These are phyloP conservation scores for Trichoderma lentiforme DNA, from an alignment of 2,329 filamentous ascomycete species.

Conservation along the genomic window DNA sequence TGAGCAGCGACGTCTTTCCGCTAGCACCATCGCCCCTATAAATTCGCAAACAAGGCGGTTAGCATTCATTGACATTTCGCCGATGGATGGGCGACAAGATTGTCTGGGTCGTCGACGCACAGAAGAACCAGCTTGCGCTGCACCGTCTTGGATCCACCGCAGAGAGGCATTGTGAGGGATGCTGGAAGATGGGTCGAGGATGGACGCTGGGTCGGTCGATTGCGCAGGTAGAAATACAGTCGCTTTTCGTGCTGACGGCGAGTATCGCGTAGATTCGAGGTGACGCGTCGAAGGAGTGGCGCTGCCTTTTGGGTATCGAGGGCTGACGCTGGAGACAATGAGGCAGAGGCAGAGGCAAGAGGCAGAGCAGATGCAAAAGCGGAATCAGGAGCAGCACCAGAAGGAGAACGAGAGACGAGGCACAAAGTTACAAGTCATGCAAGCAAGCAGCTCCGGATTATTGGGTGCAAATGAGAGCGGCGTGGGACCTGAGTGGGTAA, in stretches of 20 bases:
- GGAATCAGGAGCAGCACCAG: conserved; percentile 3
- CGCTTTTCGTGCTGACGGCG: neutral
- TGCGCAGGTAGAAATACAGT: neutral
- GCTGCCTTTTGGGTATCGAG: neutral
- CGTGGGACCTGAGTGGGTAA: conserved; percentile 10
- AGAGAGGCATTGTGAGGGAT: conserved; percentile 36
- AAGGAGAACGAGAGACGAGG: neutral
- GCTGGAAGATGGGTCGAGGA: neutral
- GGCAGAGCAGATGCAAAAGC: neutral
- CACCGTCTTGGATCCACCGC: conserved; percentile 76
- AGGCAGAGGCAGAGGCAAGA: neutral
- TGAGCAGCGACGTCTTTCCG: conserved; percentile 94
- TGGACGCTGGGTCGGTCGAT: neutral
- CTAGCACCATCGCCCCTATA: conserved; percentile 88
- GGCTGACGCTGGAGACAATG: neutral
- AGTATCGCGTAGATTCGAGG: neutral
- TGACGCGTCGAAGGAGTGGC: conserved; percentile 1
- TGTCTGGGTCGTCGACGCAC: conserved; percentile 42
- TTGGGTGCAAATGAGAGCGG: conserved; percentile 6
- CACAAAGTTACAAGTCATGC: neutral
- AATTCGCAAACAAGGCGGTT: neutral
- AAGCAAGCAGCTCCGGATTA: conserved; percentile 8
- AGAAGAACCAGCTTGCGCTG: conserved; percentile 95
- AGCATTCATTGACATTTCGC: neutral
- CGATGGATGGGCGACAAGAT: neutral